Percentiles rank a stretch among this genome's conserved stretches.
These are phyloP conservation scores for Coemansia sp. DNA, from an alignment of 192 early-diverging fungal genomes.

Conservation along the genomic window DNA sequence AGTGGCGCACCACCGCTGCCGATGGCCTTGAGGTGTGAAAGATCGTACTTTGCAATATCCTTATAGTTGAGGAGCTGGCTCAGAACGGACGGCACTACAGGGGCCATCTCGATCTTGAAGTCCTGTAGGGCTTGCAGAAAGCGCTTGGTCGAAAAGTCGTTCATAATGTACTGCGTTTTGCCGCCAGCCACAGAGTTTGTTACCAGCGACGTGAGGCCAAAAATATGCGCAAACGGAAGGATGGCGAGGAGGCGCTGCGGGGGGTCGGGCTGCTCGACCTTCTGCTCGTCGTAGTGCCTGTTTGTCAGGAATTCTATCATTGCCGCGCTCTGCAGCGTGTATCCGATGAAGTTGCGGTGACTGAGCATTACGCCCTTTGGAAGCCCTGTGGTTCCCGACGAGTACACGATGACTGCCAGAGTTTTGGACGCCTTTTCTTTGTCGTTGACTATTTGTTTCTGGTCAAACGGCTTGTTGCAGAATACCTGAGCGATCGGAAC, in stretches of 20 bases:
- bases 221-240: slow-evolving; percentile 69
- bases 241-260: slow-evolving; percentile 26
- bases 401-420: slow-evolving; percentile 27
- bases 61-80: slow-evolving; percentile 68
- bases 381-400: slow-evolving; percentile 51
- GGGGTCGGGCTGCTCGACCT: not conserved
- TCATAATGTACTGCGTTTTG: slow-evolving; percentile 64
- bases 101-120: slow-evolving; percentile 61
- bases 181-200: slow-evolving; percentile 27
- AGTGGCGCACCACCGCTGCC: slow-evolving; percentile 75
- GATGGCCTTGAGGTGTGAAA: slow-evolving; percentile 61
- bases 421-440: slow-evolving; percentile 12
- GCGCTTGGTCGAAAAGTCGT: slow-evolving; percentile 63
- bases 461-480: slow-evolving; percentile 10
- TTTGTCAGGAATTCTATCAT: slow-evolving; percentile 42
- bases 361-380: slow-evolving; percentile 84
- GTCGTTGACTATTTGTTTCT: slow-evolving; percentile 21
- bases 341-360: slow-evolving; percentile 73
- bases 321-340: slow-evolving; percentile 52
- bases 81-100: slow-evolving; percentile 60
- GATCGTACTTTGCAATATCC: slow-evolving; percentile 65
- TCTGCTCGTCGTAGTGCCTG: slow-evolving; percentile 13
- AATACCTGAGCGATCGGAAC: slow-evolving; percentile 16
- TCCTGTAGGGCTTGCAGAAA: slow-evolving; percentile 65
- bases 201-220: slow-evolving; percentile 53